Evolutionary conservation across 441 rosid genomes (phyloP), one percentile per base, ranked within the genome.

Genomic region (Adansonia grandidieri): DNA sequence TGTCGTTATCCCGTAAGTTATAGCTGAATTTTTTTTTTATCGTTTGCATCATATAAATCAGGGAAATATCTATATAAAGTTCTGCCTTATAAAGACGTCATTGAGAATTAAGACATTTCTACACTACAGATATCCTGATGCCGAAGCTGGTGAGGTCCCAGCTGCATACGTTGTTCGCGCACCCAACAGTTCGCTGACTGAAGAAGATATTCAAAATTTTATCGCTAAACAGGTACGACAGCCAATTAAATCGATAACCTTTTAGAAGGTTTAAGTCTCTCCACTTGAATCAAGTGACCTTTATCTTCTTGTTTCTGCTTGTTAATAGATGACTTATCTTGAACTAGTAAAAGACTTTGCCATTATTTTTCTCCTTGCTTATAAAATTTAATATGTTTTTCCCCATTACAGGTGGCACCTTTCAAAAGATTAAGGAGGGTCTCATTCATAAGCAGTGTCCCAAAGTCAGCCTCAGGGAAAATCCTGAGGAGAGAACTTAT

Each of bases 81-180:
- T 32, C 3, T 77, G 5, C 60, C 51, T 4, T 44, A 19, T 20
- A 28, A 84, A 24, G 32, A 22, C n/a, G 6, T 14, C 37, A 19
- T 67, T 80, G 67, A 74, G 42, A 63, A 11, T 74, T 61, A 22
- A 75, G 7, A 58, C 40, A 45, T 77, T 67, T 76, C 3, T 40
- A 19, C 72, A 17, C 32, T 88, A 77, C 77, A 94, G 98, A 71
- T 93, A 84, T 58, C 99, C 99, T 37, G 96, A 94, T 84, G 92
- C 88, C 70, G 95, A 96, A 86, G 97, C 97, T 54, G 97, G 99
- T 28, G 98, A 93, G 85, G 97, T 96, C 62, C 98, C 98, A 45
- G 77, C 84, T 53, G 97, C 93, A 75, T 93, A 91, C 84, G 93
- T 96, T 54, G 99, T 92, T 48, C 88, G 94, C n/a, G 70, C 92